Percentiles rank a stretch among this genome's conserved stretches.
Conservation (phyloP, 1,139 yeast genomes). For the Blastobotrys aristatus region DNA sequence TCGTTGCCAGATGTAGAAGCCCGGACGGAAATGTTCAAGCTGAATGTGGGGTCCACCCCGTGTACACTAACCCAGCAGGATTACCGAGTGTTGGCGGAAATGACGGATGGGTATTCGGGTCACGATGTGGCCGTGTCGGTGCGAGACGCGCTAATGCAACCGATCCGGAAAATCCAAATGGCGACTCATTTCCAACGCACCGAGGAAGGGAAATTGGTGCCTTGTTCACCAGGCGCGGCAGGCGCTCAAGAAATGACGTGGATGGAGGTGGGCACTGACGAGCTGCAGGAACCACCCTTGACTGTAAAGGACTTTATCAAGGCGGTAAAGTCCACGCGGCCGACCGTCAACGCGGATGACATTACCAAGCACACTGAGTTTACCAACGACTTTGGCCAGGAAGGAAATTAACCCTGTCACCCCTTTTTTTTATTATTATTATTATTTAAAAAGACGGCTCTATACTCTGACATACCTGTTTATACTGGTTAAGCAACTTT, state of each 20-base stretch:
- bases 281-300: constrained; percentile 81
- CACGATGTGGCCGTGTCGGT: constrained; percentile 97
- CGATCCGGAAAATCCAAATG: constrained; percentile 88
- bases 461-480: constrained; percentile 40
- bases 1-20: constrained; percentile 92
- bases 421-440: neutral
- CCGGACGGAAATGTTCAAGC: constrained; percentile 86
- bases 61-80: constrained; percentile 72
- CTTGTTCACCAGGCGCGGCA: constrained; percentile 93
- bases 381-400: constrained; percentile 94
- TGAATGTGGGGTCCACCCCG: constrained; percentile 88
- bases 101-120: constrained; percentile 98
- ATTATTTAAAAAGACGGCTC: constrained; percentile 36
- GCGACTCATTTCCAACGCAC: constrained; percentile 77
- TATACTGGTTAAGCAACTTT: constrained; percentile 30
- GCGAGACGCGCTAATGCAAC: constrained; percentile 96
- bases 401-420: constrained; percentile 60
- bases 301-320: constrained; percentile 90
- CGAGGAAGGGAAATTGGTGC: constrained; percentile 53
- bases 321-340: constrained; percentile 86
- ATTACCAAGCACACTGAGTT: constrained; percentile 78
- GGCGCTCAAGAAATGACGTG: constrained; percentile 88
- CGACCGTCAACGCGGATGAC: constrained; percentile 87
- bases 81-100: constrained; percentile 71
- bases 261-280: constrained; percentile 88